Percentiles rank a stretch among this genome's conserved stretches.
Conservation (phyloP, 75 land plant species). For the Pinus taeda region DNA sequence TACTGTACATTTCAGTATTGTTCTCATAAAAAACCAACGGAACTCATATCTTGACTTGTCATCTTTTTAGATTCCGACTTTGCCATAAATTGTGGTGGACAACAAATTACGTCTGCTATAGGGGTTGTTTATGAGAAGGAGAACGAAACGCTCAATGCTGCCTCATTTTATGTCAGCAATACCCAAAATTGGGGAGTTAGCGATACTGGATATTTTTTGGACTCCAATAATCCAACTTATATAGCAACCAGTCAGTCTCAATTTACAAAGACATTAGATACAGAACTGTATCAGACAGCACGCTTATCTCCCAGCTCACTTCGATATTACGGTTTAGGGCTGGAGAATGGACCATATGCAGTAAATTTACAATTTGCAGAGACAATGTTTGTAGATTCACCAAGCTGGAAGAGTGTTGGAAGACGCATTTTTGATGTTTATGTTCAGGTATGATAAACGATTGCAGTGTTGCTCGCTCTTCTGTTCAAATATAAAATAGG, state of each 20-base stretch:
- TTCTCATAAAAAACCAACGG: too few relatives aligned
- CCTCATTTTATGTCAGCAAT: slow-evolving; percentile 31
- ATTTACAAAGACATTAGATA: slow-evolving; percentile 26
- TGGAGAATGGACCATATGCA: slow-evolving; percentile 70
- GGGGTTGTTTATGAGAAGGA: slow-evolving; percentile 29
- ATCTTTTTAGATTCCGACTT: slow-evolving; percentile 36
- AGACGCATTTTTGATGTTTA: slow-evolving; percentile 73
- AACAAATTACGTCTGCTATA: slow-evolving; percentile 15
- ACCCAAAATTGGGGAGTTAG: slow-evolving; percentile 54
- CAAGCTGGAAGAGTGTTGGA: slow-evolving; percentile 48
- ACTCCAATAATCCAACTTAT: slow-evolving; percentile 9
- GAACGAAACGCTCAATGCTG: slow-evolving; percentile 36
- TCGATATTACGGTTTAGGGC: slow-evolving; percentile 70
- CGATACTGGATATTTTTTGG: slow-evolving; percentile 35
- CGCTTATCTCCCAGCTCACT: slow-evolving; percentile 54
- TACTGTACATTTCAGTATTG: too few relatives aligned
- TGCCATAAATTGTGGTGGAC: slow-evolving; percentile 62
- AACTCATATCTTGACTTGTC: not conserved
- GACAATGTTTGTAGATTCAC: slow-evolving; percentile 8
- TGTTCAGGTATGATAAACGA: slow-evolving; percentile 43
- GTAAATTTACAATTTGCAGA: slow-evolving; percentile 65
- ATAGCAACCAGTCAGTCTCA: slow-evolving; percentile 9
- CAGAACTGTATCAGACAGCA: slow-evolving; percentile 47
- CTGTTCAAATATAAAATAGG: too few relatives aligned
- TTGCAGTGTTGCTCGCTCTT: too few relatives aligned